Percentiles rank a stretch among this genome's conserved stretches.
Conservation (phyloP, 345 rosid genomes). For the Theobroma cacao region DNA sequence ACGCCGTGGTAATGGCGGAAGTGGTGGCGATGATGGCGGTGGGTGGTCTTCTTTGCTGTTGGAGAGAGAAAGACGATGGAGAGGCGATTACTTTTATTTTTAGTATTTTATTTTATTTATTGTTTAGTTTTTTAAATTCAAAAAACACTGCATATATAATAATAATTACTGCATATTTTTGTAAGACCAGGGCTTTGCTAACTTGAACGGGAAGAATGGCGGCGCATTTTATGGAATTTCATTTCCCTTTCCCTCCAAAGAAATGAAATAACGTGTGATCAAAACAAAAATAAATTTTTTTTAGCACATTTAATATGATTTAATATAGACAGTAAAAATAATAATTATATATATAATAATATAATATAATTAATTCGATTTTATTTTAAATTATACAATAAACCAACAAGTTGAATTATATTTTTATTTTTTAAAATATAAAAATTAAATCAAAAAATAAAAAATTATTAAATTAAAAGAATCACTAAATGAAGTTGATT, state of each 20-base stretch:
- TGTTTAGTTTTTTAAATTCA: not conserved
- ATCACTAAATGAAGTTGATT: too few species aligned
- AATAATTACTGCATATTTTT: not conserved
- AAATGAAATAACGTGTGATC: not conserved
- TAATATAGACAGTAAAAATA: too few species aligned
- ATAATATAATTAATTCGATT: too few species aligned
- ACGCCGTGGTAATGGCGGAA: constrained; percentile 1
- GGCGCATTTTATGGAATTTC: not conserved
- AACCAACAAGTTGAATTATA: too few species aligned
- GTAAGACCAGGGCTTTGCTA: not conserved
- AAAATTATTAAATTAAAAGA: too few species aligned
- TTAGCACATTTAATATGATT: too few species aligned
- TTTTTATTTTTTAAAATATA: too few species aligned
- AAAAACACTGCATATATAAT: not conserved
- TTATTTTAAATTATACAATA: too few species aligned
- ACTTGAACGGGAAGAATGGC: not conserved
- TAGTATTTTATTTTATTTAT: not conserved
- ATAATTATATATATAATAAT: too few species aligned
- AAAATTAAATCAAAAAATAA: too few species aligned
- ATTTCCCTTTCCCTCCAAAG: not conserved
- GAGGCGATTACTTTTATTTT: not conserved
- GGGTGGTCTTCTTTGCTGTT: not conserved
- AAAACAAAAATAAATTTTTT: too few species aligned
- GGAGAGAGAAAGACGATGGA: not conserved
- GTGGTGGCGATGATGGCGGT: not conserved